Conservation (phyloP, 2,329 filamentous ascomycete genomes). For the Fusarium irregulare region DNA sequence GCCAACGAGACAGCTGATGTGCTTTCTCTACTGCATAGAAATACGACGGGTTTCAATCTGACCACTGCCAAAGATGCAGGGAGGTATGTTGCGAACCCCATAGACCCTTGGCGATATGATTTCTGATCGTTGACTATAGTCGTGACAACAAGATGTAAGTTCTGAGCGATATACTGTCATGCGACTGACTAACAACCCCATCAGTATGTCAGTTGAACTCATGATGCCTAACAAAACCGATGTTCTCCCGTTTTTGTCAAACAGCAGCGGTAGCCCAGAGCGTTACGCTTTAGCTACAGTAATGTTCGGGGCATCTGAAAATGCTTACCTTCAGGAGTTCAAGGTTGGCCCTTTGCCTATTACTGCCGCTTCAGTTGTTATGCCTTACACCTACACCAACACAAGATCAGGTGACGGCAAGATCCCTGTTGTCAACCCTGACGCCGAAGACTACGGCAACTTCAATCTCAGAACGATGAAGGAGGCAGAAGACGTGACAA, state of each 20-base stretch:
- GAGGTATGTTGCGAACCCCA: not conserved
- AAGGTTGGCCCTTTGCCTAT: not conserved
- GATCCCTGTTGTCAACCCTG: conserved; percentile 1
- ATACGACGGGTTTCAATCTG: not conserved
- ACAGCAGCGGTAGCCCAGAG: not conserved
- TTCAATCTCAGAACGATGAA: conserved; percentile 10
- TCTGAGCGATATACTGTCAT: accelerated
- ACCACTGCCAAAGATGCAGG: not conserved
- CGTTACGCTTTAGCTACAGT: not conserved
- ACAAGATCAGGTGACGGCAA: not conserved
- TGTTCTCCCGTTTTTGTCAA: not conserved
- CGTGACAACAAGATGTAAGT: conserved; percentile 10
- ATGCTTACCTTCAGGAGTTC: conserved; percentile 5
- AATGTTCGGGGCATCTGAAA: not conserved
- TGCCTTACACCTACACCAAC: not conserved
- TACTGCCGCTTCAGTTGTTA: not conserved
- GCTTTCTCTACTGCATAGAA: not conserved
- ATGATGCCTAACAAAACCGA: conserved; percentile 13
- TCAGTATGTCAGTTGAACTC: not conserved
- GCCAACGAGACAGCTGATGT: not conserved
- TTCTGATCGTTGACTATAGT: not conserved
- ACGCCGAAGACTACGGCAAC: not conserved
- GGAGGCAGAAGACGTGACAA: not conserved
- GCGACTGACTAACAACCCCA: accelerated
- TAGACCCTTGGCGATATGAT: accelerated